Conservation (phyloP, 768 basidiomycete genomes). For the Tubosaeta sp. region DNA sequence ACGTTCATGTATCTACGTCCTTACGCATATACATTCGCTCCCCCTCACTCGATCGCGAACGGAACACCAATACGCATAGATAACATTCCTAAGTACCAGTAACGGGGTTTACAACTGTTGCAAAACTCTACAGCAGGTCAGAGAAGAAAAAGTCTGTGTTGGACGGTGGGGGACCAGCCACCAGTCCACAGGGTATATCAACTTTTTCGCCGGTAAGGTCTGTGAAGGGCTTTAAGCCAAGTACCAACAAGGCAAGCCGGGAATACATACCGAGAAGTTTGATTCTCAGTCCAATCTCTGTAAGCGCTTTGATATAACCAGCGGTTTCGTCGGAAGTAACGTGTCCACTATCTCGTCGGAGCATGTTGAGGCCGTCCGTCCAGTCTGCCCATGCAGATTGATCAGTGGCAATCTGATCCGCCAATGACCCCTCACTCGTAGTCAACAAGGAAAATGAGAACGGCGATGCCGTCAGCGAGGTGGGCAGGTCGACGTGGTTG, state of each 20-base stretch:
- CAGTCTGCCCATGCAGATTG: conserved; percentile 85
- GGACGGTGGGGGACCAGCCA: conserved; percentile 72
- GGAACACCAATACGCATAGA: too few species aligned
- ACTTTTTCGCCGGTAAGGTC: conserved; percentile 88
- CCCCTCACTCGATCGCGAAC: too few species aligned
- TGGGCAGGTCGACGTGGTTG: conserved; percentile 57
- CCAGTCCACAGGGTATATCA: conserved; percentile 78
- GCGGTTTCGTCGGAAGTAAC: conserved; percentile 83
- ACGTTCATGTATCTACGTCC: too few species aligned
- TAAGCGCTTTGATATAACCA: conserved; percentile 79
- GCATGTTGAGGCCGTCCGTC: conserved; percentile 90
- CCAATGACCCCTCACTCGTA: conserved; percentile 65
- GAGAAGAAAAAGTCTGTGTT: conserved; percentile 87
- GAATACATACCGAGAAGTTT: conserved; percentile 68
- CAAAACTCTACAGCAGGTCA: conserved; percentile 40
- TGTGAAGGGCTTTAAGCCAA: conserved; percentile 24
- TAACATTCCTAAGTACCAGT: conserved; percentile 1
- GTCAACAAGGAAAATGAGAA: conserved; percentile 76
- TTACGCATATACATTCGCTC: too few species aligned
- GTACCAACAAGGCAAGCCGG: not conserved
- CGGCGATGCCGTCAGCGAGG: conserved; percentile 55
- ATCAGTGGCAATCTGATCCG: conserved; percentile 76
- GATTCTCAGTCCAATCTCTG: conserved; percentile 89
- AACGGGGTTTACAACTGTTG: conserved; percentile 8
- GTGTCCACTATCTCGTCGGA: conserved; percentile 76